Base-by-base conservation (phyloP, 306 rosid species). In the Acacia crassicarpa region DNA sequence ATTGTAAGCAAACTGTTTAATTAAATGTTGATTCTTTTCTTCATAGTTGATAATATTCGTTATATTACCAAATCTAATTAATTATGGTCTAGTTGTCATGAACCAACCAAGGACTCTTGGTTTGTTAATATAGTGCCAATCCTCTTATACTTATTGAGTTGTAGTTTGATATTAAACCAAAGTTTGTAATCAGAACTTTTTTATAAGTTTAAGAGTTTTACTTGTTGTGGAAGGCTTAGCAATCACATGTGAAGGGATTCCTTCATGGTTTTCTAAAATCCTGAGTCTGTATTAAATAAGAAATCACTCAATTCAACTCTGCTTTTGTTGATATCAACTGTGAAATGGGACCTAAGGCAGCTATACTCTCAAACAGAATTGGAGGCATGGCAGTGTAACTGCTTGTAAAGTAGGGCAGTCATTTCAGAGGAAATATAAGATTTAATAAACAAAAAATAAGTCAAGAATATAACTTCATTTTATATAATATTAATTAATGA, bases 1-100 rank as follows among this genome's bases (percentile, higher is more conserved):
- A 85, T 80, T 96, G 99, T 96, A 86, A 91, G 99, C 84, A 33
- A 43, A 49, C 73, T 87, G 25, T 63, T 82, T 80, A 48, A 54
- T 12, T 71, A 14, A 72, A 27, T 25, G 5, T 35, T 53, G 44
- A 48, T 54, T 40, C 15, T 6, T 2, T 77, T 80, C 33, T 65
- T 35, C 33, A 14, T 53, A 35, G 82, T 74, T 41, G 38, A 40
- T 22, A 59, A 25, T 75, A 48, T 48, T 61, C 67, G 14, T 27
- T 77, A 67, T 77, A 67, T 67, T 48, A 30, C 59, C 67, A 77
- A 51, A 61, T 48, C 65, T 20, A 41, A 69, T 67, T 49, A 43
- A 80, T 77, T 67, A 58, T 67, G 65, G 49, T 65, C 14, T 69
- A 11, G 54, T 80, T 86, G 49, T 16, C 54, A 41, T 68, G 33